Base-by-base conservation (phyloP, 805 yeast genomes). In the Candida manassasensis region DNA sequence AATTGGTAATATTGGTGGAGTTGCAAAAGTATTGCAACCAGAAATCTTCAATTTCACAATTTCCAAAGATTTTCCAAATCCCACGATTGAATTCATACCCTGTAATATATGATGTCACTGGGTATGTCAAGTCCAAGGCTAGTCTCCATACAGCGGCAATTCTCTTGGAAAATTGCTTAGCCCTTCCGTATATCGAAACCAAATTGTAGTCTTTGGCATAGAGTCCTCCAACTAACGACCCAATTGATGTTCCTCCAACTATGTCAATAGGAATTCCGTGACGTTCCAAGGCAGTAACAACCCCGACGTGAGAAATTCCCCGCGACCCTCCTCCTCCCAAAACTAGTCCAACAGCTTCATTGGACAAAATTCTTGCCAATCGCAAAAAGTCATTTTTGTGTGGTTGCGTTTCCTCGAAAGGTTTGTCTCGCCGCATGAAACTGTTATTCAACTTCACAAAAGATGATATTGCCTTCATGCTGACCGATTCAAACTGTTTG, bases 251-350 rank as follows among this genome's bases (percentile, higher is more conserved):
- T 2, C 98, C 98, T 1, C 98, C 98, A 34, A 90, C 76, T 41
- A 89, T 66, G 59, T 90, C 98, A 24, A 93, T 80, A 0, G 98
- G 98, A 10, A 90, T 84, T 0, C 97, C 97, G 37, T 79, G 78
- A 43, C 85, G 94, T 55, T 90, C 97, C 7, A 90, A 61, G 0
- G 97, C 96, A 34, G 79, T 77, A n/a, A 90, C 75, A 3, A 93
- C 81, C 3, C 98, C 98, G 27, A 90, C 69, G 55, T 90, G 98
- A 10, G 96, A 76, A 10, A 90, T 70, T 1, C 98, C 98, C 47
- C 97, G 70, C 0, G 97, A 96, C 28, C 98, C 98, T 27, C 98
- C 98, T 10, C 98, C 98, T 5, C 98, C 98, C 3, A 90, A 66
- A 4, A 90, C 97, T 13, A 93, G 65, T 0, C 97, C 98, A 27